These are phyloP conservation scores for Coemansia erecta DNA, from an alignment of 192 early-diverging fungal species.

Conservation along the genomic window DNA sequence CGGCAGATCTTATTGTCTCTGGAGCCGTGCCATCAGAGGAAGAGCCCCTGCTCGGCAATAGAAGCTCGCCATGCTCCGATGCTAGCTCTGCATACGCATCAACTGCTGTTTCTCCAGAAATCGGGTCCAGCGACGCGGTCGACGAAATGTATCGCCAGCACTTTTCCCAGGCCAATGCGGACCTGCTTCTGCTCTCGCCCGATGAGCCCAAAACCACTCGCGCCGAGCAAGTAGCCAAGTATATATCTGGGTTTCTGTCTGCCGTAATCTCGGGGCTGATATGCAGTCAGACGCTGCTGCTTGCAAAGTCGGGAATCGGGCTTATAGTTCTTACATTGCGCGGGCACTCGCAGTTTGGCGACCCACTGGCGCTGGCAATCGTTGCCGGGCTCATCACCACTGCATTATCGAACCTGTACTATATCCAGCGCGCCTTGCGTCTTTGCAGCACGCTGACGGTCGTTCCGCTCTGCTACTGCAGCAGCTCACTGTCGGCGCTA, in stretches of 20 bases:
- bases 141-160: constrained; percentile 34
- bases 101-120: not conserved
- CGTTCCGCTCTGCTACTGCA: constrained; percentile 72
- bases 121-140: constrained; percentile 4
- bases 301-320: constrained; percentile 77
- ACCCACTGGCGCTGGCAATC: constrained; percentile 67
- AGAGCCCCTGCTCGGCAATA: not conserved
- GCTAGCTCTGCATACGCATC: not conserved
- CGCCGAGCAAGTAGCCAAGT: constrained; percentile 29
- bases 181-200: constrained; percentile 2
- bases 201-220: constrained; percentile 24
- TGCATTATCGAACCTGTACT: constrained; percentile 63
- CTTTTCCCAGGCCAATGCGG: constrained; percentile 19
- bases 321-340: constrained; percentile 61
- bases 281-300: constrained; percentile 69
- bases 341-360: constrained; percentile 65
- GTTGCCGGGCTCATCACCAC: constrained; percentile 56
- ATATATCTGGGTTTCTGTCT: constrained; percentile 59
- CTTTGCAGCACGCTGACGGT: constrained; percentile 74
- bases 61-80: not conserved
- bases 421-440: constrained; percentile 70
- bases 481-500: constrained; percentile 70
- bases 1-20: not conserved
- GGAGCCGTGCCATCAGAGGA: not conserved
- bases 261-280: constrained; percentile 70